These are phyloP conservation scores for Amanita jacksonii DNA, from an alignment of 768 basidiomycete genomes.

Conservation along the genomic window DNA sequence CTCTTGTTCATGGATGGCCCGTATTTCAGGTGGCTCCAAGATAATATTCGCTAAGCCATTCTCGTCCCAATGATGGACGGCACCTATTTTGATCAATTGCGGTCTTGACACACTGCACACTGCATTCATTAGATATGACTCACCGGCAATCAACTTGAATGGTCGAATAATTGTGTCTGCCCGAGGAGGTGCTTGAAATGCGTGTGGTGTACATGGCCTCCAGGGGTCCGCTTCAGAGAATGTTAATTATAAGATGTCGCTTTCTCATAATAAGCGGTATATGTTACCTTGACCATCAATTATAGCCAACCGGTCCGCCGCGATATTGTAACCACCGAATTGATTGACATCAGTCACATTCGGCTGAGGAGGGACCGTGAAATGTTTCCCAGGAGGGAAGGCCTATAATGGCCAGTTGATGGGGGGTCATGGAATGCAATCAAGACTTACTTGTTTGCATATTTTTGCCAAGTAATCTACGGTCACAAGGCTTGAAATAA, in stretches of 20 bases:
- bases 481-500: conserved; percentile 72
- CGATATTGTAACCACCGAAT: conserved; percentile 76
- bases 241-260: not conserved
- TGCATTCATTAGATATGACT: conserved; percentile 18
- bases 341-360: conserved; percentile 77
- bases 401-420: conserved; percentile 32
- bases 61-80: conserved; percentile 70
- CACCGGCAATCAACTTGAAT: conserved; percentile 82
- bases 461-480: conserved; percentile 28
- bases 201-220: conserved; percentile 81
- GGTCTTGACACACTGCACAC: too few species aligned
- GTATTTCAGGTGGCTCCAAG: conserved; percentile 70
- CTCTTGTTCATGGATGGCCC: conserved; percentile 72
- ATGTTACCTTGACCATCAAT: conserved; percentile 73
- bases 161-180: conserved; percentile 66
- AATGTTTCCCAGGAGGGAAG: conserved; percentile 68
- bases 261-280: not conserved
- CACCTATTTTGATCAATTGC: conserved; percentile 32
- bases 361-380: conserved; percentile 61
- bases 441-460: conserved; percentile 21
- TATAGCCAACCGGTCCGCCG: conserved; percentile 74
- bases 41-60: conserved; percentile 55
- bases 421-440: not conserved
- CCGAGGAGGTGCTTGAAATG: conserved; percentile 57
- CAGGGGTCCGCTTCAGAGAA: conserved; percentile 68